Base-by-base conservation (phyloP, 331 rosid species). In the Pyrus hybrid region DNA sequence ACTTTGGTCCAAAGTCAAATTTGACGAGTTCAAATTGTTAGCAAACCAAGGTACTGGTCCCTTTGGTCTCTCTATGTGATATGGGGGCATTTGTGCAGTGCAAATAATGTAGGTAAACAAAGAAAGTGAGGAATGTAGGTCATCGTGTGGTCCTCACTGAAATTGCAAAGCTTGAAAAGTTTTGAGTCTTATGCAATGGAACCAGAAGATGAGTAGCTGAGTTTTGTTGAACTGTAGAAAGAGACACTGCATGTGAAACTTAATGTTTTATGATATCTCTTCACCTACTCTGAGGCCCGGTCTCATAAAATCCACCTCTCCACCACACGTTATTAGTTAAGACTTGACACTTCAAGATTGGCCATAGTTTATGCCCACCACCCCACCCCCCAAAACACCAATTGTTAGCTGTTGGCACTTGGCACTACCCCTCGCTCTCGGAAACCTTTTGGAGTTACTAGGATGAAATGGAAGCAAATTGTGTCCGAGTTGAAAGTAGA, bases 231-330 rank as follows among this genome's bases (percentile, higher is more conserved):
- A 12, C 25, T 49, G 43, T 8, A 58, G 60, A 16, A 32, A 72
- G 61, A 25, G 76, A 76, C 67, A 77, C 58, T 66, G 81, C 85
- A 81, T 77, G 85, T 77, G 81, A 58, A 61, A 41, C 5, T 72
- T 60, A 22, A 72, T 76, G 77, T 81, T 72, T n/a, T 81, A 64
- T 71, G 58, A 71, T 66, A 81, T 71, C 61, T 45, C 75, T 51
- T 72, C 84, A 81, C 75, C 85, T 60, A 77, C 81, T 72, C 14
- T 49, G 12, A 58, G 47, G 74, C 49, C 71, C 78, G 21, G 49
- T 21, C 75, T 76, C 67, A 66, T 47, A 23, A 45, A 45, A 17
- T 45, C 13, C 13, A 41, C 45, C 5, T 41, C 64, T 23, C 80
- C 54, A 47, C 76, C 66, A 9, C 35, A 18, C 57, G 17, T 51